Percentiles rank a stretch among this genome's conserved stretches.
Evolutionary conservation across 1,139 yeast species (phyloP).

Genomic region (Debaryomyces fabryi): DNA sequence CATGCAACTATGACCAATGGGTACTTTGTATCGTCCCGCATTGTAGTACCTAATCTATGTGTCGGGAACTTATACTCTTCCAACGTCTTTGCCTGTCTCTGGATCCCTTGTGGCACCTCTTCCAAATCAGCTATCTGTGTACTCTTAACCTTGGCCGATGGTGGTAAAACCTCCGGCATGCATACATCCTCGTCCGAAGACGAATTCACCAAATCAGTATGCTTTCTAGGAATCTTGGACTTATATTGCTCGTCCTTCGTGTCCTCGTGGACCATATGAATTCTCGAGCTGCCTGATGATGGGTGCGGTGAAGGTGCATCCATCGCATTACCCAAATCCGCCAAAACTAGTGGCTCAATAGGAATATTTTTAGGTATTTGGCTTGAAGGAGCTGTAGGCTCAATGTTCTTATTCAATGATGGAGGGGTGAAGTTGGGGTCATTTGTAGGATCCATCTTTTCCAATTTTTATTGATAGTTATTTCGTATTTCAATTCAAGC

Average conservation of each 20-base stretch:
- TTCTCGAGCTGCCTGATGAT: constrained; percentile 18
- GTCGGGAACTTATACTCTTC: constrained; percentile 78
- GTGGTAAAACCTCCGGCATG: constrained; percentile 32
- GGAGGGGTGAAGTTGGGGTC: constrained; percentile 81
- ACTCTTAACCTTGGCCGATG: constrained; percentile 55
- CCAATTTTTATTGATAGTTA: not conserved
- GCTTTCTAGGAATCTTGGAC: constrained; percentile 45
- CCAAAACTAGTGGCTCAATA: constrained; percentile 72
- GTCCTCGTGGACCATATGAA: constrained; percentile 9
- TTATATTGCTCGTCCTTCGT: constrained; percentile 20
- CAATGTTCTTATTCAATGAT: constrained; percentile 56
- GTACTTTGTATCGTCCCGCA: constrained; percentile 75
- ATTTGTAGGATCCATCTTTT: constrained; percentile 75
- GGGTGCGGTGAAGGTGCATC: constrained; percentile 76
- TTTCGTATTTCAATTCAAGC: not conserved
- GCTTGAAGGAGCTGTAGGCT: constrained; percentile 73
- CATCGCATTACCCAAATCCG: constrained; percentile 68
- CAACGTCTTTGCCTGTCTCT: constrained; percentile 76
- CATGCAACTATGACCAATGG: constrained; percentile 96
- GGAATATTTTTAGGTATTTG: constrained; percentile 78
- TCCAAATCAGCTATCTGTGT: constrained; percentile 89
- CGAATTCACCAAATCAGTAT: constrained; percentile 42
- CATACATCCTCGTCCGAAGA: constrained; percentile 33
- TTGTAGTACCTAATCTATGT: constrained; percentile 73
- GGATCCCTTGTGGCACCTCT: constrained; percentile 93